Evolutionary conservation across 768 basidiomycete species (phyloP), one percentile per base, ranked within the genome.

Genomic region (Mycena vitilis): DNA sequence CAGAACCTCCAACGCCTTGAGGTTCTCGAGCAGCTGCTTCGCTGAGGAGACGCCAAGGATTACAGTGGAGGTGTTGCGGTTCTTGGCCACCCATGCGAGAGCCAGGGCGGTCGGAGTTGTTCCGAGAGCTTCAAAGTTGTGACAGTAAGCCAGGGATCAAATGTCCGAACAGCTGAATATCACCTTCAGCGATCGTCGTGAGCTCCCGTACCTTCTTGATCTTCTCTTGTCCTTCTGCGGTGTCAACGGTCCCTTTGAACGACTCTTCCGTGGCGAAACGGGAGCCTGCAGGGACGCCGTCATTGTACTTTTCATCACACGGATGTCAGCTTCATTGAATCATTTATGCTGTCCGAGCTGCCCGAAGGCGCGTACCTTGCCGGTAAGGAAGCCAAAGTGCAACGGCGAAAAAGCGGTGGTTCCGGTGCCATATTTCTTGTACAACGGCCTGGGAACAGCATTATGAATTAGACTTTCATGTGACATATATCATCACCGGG

Each of bases 361-460:
- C 15, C 15, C 11, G 40, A 49, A 25, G 22, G 18, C 36, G n/a
- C 51, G 13, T 45, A 70, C 69, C 52, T 71, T 71, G 1, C 93
- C 94, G 13, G 93, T 95, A 25, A 95, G 84, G 53, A 95, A 70
- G 57, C 94, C 94, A 22, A 84, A 81, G n/a, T 88, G 88, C 40
- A 95, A 88, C 15, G 91, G 86, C 2, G 90, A 92, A 81, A 86
- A 96, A 18, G 91, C 89, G 16, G 91, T 95, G 0, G 88, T 91
- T 36, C 91, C 89, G 55, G 88, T 78, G 11, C 82, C 82, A 75
- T 93, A 91, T 73, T 91, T 90, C 73, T 84, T 80, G 80, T 92
- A 94, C 48, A 92, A 76, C 15, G 86, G 86, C 20, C 88, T 88
- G 48, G n/a, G 38, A 16, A 45, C 37, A 37, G 57, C 66, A 12